Evolutionary conservation across 1,139 yeast genomes (phyloP), one percentile per base, ranked within the genome.

Genomic region (Entelexis paramagnoliae): DNA sequence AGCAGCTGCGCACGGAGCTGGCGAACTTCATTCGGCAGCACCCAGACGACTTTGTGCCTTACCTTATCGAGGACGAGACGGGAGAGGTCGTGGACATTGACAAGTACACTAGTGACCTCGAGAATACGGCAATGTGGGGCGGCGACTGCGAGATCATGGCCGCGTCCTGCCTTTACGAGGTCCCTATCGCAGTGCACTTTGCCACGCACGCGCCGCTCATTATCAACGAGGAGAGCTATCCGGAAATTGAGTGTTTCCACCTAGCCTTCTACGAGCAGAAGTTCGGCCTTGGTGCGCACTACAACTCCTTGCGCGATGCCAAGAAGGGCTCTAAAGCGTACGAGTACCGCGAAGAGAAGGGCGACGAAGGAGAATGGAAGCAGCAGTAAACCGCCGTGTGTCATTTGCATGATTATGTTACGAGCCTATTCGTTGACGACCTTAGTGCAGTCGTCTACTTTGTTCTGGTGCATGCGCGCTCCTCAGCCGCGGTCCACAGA

Each of bases 231-330:
- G 68, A 68, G 7, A 67, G 33, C 14, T 51, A 47, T 22, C 38
- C 65, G 2, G 22, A 54, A 6, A 56, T 59, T 8, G 75, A 78
- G 0, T 83, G 75, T 61, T 70, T 89, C 59, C 78, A 76, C 56
- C 65, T 91, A 56, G 95, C 87, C 0, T 89, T 81, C 64, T 91
- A 85, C 65, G 83, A 82, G 66, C 94, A 88, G 65, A 78, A 80
- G 32, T 89, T 80, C 65, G 94, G 96, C 0, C 73, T 91, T 40
- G 97, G 97, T 40, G 97, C 89, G 68, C 98, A 91, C 68, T 91
- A 91, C 67, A 89, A 91, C 65, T 86, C 96, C 4, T 69, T 88
- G 51, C 75, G 81, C 54, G 85, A 80, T 65, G 60, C 44, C 13
- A 14, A 17, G 17, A 32, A 29, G 29, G 42, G 42, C 38, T 6